These are phyloP conservation scores for Skeletonema tropicum DNA, from an alignment of 108 stramenopile genomes.

Conservation along the genomic window DNA sequence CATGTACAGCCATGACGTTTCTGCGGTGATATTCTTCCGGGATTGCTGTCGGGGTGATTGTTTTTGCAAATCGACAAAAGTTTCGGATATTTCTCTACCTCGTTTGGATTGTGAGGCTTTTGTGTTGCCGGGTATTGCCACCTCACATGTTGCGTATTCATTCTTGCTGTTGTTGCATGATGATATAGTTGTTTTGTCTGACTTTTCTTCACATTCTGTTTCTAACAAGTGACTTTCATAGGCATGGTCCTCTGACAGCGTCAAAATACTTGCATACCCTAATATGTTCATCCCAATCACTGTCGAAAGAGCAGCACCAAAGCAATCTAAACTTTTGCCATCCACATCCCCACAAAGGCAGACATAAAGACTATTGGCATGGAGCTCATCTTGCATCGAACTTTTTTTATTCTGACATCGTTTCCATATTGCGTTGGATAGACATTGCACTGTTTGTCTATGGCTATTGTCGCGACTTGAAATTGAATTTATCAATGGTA, in stretches of 20 bases:
- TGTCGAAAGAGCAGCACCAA: conserved; percentile 54
- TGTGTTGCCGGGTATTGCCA: conserved; percentile 70
- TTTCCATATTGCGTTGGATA: conserved; percentile 62
- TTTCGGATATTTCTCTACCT: conserved; percentile 54
- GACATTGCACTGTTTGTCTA: conserved; percentile 43
- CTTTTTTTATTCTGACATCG: conserved; percentile 39
- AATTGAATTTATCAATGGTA: conserved; percentile 1
- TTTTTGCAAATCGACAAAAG: conserved; percentile 34
- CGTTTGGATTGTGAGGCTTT: conserved; percentile 50
- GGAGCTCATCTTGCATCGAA: conserved; percentile 57
- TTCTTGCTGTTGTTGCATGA: background rate
- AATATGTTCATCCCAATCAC: conserved; percentile 55
- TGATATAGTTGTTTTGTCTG: conserved; percentile 1
- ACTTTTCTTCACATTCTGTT: conserved; percentile 6
- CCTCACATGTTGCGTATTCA: conserved; percentile 59
- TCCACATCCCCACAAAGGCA: conserved; percentile 64
- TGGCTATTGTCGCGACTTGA: conserved; percentile 23
- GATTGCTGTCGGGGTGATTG: background rate
- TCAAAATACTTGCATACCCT: conserved; percentile 37
- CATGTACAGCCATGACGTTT: conserved; percentile 75
- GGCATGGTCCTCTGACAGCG: conserved; percentile 70
- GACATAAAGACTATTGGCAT: conserved; percentile 64
- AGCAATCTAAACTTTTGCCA: conserved; percentile 64
- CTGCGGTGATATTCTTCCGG: conserved; percentile 36
- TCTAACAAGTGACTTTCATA: conserved; percentile 54